Base-by-base conservation (phyloP, 768 basidiomycete species). In the Phanerochaete carnosa region DNA sequence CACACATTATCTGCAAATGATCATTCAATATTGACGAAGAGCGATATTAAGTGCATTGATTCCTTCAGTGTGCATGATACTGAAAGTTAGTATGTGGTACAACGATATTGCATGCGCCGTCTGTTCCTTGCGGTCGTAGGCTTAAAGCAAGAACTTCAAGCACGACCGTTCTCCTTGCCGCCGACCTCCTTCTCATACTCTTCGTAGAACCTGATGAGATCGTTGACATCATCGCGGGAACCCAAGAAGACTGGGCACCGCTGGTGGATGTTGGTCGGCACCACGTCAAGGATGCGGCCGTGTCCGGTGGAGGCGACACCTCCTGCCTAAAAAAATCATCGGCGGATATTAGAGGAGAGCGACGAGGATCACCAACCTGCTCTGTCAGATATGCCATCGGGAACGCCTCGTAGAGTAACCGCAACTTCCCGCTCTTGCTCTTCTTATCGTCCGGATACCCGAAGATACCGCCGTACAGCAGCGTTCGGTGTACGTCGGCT, bases 391-490 rank as follows among this genome's bases (percentile, higher is more conserved):
- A 95, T 9, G 94, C 91, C 95, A 98, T 97, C 22, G 95, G 96
- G 82, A 97, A 98, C 2, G 94, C 96, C 76, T 98, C 97, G 67
- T 98, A 99, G 49, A 99, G 78, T 71, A 98, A 76, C 69, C 97
- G 83, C 67, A 99, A 80, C 77, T 99, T 99, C 50, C 97, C 96
- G 59, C 76, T 88, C 82, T 96, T 97, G 76, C 86, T 92, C 84
- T 98, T 98, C 84, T 93, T 97, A 77, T 99, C 97, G 69, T 88
- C 88, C 8, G 97, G 97, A 74, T 99, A 99, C 9, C 95, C 96
- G 68, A 99, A 99, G 69, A 99, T 98, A 45, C 97, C 97, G 25
- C 97, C 97, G 70, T 99, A 99, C 3, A 99, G 80, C 32, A 99
- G 77, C 6, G 96, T 99, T 66, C 96, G 83, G 76, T 97, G 95